Conservation (phyloP, 441 rosid genomes). For the Syzygium malaccense region DNA sequence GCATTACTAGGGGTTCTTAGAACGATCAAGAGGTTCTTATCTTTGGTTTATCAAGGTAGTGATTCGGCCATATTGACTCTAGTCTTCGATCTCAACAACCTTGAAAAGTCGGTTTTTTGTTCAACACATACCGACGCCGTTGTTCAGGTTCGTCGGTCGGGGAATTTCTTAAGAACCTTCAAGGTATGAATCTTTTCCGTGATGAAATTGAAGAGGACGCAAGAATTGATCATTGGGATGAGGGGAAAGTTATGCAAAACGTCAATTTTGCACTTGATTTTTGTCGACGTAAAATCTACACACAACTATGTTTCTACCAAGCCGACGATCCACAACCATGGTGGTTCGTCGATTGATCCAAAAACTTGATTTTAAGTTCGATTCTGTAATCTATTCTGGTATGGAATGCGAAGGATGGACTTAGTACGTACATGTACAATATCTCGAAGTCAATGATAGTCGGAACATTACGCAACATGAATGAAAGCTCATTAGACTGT, state of each 20-base stretch:
- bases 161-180: background rate
- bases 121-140: accelerated
- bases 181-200: background rate
- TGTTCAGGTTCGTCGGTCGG: background rate
- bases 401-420: background rate
- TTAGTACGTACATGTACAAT: background rate
- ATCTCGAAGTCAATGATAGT: background rate
- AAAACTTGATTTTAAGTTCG: background rate
- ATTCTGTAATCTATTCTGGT: background rate
- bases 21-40: background rate
- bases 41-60: background rate
- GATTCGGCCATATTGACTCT: background rate
- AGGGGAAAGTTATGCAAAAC: background rate
- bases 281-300: background rate
- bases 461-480: background rate
- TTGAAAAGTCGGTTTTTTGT: background rate
- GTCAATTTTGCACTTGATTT: background rate
- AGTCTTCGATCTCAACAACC: background rate
- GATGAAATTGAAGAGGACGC: background rate
- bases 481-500: background rate
- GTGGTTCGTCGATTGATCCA: background rate
- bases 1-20: background rate
- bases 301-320: background rate
- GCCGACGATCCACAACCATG: background rate
- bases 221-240: background rate